Evolutionary conservation across 305 asterid genomes (phyloP), one percentile per base, ranked within the genome.

Genomic region (Fraxinus velutina): DNA sequence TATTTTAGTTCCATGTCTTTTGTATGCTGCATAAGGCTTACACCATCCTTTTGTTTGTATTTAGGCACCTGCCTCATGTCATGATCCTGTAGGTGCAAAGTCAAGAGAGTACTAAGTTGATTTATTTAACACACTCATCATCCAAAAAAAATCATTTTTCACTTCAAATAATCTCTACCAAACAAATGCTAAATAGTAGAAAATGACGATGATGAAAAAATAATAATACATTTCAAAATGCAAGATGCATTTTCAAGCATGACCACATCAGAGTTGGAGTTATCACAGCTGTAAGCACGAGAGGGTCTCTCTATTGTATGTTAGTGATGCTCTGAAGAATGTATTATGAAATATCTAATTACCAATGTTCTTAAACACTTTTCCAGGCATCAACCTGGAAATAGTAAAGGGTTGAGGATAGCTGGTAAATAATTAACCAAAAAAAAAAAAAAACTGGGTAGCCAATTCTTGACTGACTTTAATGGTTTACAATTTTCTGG

Each of bases 231-330:
- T 66, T 24, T 66, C 17, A 24, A 66, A 24, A 66, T 27, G 47
- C 72, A n/a, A 52, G 22, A 52, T 70, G 64, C 37, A 50, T 52
- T 5, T 33, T 24, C 76, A 1, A 75, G 50, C 60, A 70, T 78
- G 32, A 37, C 79, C 33, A 80, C 57, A 79, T 74, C 36, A 21
- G 80, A 13, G 44, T 44, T 37, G 79, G 17, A 36, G 75, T 33
- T 52, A 73, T 78, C 47, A 73, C 55, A 52, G 29, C 47, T 7
- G 17, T 62, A 72, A 30, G 70, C 21, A 72, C 75, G 13, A 24
- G 5, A 22, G 29, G 5, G 57, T 21, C 75, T 78, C 22, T 36
- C 74, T 22, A 36, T 78, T 64, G 37, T 60, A 21, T 78, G 37
- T 66, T 66, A 19, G 19, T 66, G 37, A 66, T 29, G 74, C 37